Conservation (phyloP, 345 rosid genomes). For the Psidium guajava region DNA sequence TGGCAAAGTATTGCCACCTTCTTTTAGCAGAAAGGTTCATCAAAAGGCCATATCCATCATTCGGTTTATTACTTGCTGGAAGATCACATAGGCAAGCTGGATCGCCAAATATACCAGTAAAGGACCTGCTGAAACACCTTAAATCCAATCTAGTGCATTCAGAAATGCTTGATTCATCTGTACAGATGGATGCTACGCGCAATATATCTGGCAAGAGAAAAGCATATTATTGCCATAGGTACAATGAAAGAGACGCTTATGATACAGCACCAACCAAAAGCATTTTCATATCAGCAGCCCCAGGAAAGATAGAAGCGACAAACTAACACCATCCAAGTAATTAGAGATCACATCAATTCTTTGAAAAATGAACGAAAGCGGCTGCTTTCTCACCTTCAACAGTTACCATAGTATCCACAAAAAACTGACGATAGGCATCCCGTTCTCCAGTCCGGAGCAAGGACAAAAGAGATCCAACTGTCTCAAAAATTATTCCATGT, state of each 20-base stretch:
- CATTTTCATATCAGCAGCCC: neutral
- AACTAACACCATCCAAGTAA: neutral
- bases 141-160: constrained; percentile 22
- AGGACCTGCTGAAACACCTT: constrained; percentile 57
- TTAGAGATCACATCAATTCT: neutral
- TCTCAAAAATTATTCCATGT: constrained; percentile 71
- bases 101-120: constrained; percentile 39
- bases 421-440: constrained; percentile 66
- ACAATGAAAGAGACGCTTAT: neutral
- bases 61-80: constrained; percentile 47
- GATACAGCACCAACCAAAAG: neutral
- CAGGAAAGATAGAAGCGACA: neutral
- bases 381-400: constrained; percentile 48
- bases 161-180: constrained; percentile 12
- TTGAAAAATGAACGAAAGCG: neutral
- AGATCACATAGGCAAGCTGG: constrained; percentile 51
- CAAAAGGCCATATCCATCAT: constrained; percentile 56
- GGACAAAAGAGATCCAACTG: constrained; percentile 71
- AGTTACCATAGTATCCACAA: constrained; percentile 54
- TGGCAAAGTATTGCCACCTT: constrained; percentile 78
- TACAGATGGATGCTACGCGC: constrained; percentile 28
- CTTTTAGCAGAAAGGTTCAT: constrained; percentile 41
- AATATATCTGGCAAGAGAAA: constrained; percentile 51
- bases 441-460: constrained; percentile 73
- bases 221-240: constrained; percentile 7